phyloP scores from a whole-genome alignment of 805 yeast species.

The Komagataella populi region DNA sequence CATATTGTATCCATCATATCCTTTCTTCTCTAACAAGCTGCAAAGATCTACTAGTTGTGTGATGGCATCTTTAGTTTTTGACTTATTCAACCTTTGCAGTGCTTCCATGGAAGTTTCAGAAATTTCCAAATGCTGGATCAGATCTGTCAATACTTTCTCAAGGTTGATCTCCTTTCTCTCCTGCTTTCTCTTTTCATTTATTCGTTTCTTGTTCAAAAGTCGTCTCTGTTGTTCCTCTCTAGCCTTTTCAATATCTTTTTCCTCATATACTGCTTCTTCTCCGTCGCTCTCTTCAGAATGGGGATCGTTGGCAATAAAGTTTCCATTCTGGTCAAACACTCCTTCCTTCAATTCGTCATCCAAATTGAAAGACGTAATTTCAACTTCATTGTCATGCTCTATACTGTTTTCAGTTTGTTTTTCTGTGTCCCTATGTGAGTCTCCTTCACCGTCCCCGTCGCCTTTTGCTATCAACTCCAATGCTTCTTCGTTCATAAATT shows the following conservation, averaged over 20 bases:
- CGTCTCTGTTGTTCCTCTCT: constrained; percentile 10
- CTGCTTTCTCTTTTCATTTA: constrained; percentile 12
- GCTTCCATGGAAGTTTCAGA: constrained; percentile 51
- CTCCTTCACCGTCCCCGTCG: constrained; percentile 2
- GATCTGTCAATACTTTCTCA: constrained; percentile 12
- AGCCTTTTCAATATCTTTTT: constrained; percentile 11
- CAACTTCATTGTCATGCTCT: constrained; percentile 16
- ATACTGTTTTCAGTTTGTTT: background rate
- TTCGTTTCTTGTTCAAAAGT: constrained; percentile 13
- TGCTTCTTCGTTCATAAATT: background rate
- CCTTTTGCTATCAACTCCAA: constrained; percentile 2
- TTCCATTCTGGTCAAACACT: constrained; percentile 45
- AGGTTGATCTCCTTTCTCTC: constrained; percentile 5
- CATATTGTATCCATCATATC: constrained; percentile 34
- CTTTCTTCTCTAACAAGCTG: constrained; percentile 28
- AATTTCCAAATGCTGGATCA: constrained; percentile 37
- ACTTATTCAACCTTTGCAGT: constrained; percentile 24
- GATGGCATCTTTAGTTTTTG: constrained; percentile 15
- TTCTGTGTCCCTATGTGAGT: constrained; percentile 6
- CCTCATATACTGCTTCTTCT: constrained; percentile 10
- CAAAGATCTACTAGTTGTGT: constrained; percentile 32
- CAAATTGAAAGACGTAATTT: constrained; percentile 51
- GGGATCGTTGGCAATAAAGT: constrained; percentile 30
- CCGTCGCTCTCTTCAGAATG: constrained; percentile 14
- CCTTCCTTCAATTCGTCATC: constrained; percentile 46